A percentile compares a stretch with the other conserved stretches of the same genome.
These are phyloP conservation scores for Colletotrichum echinochloae DNA, from an alignment of 2,329 filamentous ascomycete genomes.

Conservation along the genomic window DNA sequence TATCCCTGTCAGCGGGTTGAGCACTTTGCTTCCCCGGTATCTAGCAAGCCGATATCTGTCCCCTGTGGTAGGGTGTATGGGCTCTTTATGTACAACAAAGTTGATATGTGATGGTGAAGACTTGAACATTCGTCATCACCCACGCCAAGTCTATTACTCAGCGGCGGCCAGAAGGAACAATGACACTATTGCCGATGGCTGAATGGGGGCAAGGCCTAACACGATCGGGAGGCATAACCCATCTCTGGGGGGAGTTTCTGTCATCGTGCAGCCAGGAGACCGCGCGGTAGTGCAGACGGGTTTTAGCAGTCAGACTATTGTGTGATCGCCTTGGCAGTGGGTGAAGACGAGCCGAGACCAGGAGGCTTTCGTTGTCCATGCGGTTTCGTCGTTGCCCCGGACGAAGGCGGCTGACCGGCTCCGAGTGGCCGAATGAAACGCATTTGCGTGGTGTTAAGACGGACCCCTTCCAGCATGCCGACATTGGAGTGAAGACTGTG, in stretches of 20 bases:
- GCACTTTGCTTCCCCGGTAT: conserved; percentile 38
- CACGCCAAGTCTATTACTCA: neutral
- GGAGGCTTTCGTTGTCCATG: neutral
- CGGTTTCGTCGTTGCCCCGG: neutral
- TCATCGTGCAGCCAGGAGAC: neutral
- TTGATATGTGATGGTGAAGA: conserved; percentile 32
- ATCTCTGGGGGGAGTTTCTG: neutral
- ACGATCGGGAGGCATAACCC: conserved; percentile 19
- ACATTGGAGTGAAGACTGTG: neutral
- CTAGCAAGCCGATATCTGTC: conserved; percentile 35
- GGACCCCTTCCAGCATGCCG: neutral
- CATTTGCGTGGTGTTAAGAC: neutral
- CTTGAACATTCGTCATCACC: conserved; percentile 26
- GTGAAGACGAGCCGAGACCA: neutral
- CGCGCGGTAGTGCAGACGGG: conserved; percentile 10
- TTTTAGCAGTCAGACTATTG: neutral
- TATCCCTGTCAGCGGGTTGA: conserved; percentile 36
- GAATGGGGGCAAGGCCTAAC: neutral
- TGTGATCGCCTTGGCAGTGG: neutral
- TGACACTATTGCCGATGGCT: conserved; percentile 28
- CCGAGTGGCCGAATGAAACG: neutral
- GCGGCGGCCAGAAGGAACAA: conserved; percentile 6
- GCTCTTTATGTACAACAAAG: no score
- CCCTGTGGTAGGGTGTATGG: conserved; percentile 29
- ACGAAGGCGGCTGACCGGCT: neutral